phyloP scores from a whole-genome alignment of 768 basidiomycete species.

The Rhizopogon sp. region DNA sequence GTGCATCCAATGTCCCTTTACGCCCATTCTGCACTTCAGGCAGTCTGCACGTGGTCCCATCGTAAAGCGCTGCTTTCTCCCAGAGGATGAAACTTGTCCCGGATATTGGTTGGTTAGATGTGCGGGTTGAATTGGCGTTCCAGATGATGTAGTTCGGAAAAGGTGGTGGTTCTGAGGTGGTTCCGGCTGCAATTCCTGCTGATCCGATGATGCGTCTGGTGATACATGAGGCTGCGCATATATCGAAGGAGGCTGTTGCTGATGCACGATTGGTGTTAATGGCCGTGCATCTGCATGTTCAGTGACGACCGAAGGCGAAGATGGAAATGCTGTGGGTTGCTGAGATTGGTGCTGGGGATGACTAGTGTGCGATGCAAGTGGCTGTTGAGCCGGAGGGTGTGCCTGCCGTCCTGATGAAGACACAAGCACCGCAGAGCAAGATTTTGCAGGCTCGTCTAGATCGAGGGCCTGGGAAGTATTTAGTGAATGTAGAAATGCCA shows the following conservation, averaged over 20 bases:
- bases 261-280: neutral
- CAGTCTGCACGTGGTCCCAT: conserved; percentile 73
- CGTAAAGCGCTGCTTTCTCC: conserved; percentile 46
- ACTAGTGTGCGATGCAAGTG: conserved; percentile 10
- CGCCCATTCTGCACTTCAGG: conserved; percentile 56
- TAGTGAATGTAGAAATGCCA: neutral
- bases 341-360: neutral
- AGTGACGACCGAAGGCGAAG: neutral
- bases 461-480: conserved; percentile 1
- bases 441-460: neutral
- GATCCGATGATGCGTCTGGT: conserved; percentile 13
- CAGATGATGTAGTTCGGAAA: neutral
- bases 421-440: neutral
- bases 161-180: neutral
- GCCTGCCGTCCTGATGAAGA: conserved; percentile 3
- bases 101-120: neutral
- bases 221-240: conserved; percentile 23
- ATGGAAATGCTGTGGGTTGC: conserved; percentile 1
- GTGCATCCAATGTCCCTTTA: conserved; percentile 74
- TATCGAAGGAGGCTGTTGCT: conserved; percentile 21
- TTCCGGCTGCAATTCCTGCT: conserved; percentile 4
- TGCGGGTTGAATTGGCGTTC: neutral
- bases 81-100: conserved; percentile 4
- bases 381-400: conserved; percentile 23
- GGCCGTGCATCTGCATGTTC: neutral